A percentile compares a stretch with the other conserved stretches of the same genome.
These are phyloP conservation scores for Pythium aristosporum DNA, from an alignment of 352 stramenopile genomes.

Conservation along the genomic window DNA sequence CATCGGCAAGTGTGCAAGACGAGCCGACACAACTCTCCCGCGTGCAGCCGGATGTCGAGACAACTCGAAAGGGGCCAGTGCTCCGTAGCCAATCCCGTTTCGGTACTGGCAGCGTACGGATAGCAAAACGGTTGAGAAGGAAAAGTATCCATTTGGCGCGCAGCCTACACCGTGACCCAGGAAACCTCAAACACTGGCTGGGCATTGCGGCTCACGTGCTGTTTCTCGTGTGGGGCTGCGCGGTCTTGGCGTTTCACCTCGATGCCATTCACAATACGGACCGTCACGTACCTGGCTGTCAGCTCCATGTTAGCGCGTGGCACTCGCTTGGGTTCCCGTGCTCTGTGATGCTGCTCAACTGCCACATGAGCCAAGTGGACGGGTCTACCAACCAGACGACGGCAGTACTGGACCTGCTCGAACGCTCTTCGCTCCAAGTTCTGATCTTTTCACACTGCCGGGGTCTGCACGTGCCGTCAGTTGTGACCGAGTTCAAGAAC, in stretches of 20 bases:
- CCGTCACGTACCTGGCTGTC: neutral
- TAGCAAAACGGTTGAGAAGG: too few relatives aligned
- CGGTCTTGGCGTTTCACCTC: constrained; percentile 5
- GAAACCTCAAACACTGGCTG: too few relatives aligned
- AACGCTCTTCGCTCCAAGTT: constrained; percentile 7
- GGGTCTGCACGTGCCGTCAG: constrained; percentile 6
- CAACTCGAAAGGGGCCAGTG: too few relatives aligned
- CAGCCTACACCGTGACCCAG: too few relatives aligned
- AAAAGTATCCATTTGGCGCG: too few relatives aligned
- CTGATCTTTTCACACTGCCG: constrained; percentile 27
- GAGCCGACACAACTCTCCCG: neutral
- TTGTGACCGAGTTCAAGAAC: constrained; percentile 7
- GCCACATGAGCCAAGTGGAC: neutral
- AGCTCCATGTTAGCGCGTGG: constrained; percentile 17
- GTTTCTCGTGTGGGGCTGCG: constrained; percentile 3
- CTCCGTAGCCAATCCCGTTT: too few relatives aligned
- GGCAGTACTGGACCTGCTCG: neutral
- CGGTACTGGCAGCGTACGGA: too few relatives aligned
- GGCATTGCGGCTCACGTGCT: neutral
- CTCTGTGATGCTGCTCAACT: constrained; percentile 24
- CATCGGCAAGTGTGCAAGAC: neutral
- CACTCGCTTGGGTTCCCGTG: constrained; percentile 6
- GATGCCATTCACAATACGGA: neutral
- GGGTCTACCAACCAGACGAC: constrained; percentile 1
- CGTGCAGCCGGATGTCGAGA: too few relatives aligned